Conservation (phyloP, 169 alveolate genomes). For the Plasmodium relictum region DNA sequence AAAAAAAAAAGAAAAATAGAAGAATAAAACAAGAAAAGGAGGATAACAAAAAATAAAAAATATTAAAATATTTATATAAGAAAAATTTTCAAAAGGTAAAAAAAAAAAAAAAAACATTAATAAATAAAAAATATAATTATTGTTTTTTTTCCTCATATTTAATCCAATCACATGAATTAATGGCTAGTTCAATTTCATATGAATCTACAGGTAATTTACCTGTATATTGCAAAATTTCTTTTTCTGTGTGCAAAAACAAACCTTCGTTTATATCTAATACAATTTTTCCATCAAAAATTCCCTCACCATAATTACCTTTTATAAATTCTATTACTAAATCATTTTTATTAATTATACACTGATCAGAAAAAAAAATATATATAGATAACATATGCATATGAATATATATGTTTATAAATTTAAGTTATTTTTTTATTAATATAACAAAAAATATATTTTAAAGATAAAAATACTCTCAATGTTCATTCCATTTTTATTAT, state of each 20-base stretch:
- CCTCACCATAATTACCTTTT: conserved; percentile 67
- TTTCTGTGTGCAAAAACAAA: conserved; percentile 55
- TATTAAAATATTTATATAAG: background rate
- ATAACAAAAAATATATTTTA: background rate
- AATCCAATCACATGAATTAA: conserved; percentile 54
- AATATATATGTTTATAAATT: background rate
- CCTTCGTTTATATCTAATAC: conserved; percentile 44
- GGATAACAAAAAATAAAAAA: background rate
- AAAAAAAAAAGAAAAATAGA: too few species aligned
- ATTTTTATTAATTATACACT: conserved; percentile 57
- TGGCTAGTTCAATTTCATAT: conserved; percentile 58
- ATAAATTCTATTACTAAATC: conserved; percentile 33
- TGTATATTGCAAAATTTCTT: conserved; percentile 43
- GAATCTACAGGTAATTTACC: conserved; percentile 60
- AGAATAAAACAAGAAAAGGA: background rate
- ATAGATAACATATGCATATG: background rate
- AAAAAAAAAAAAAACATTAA: background rate
- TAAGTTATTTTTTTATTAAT: too few species aligned
- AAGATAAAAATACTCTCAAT: too few species aligned
- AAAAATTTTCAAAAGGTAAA: background rate
- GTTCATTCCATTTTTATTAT: background rate
- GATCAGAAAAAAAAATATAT: conserved; percentile 14
- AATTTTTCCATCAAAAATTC: conserved; percentile 47
- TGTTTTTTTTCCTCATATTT: conserved; percentile 23
- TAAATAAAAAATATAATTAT: background rate